Evolutionary conservation across 176 grass and related monocot species (phyloP).

Genomic region (Thinopyrum elongatum): DNA sequence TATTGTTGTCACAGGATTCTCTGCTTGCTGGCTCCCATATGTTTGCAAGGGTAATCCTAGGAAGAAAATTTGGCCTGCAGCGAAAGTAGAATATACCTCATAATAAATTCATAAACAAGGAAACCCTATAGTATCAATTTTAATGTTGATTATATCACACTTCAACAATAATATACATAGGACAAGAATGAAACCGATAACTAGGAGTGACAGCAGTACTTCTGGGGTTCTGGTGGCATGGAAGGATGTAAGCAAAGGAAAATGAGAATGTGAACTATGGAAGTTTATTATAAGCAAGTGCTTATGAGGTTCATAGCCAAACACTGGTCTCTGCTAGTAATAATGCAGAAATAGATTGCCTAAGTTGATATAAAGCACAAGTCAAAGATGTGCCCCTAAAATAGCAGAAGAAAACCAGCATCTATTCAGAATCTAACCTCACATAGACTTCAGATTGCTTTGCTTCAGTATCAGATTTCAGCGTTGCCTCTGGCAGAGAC

Average conservation of each 20-base stretch:
- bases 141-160: no score
- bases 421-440: constrained; percentile 47
- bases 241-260: not conserved
- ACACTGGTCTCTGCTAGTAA: not conserved
- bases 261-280: not conserved
- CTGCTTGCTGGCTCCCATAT: constrained; percentile 93
- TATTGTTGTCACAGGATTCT: constrained; percentile 68
- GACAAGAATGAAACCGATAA: not conserved
- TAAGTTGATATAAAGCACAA: not conserved
- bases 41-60: constrained; percentile 89
- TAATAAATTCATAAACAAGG: not conserved
- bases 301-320: not conserved
- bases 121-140: no score
- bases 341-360: not conserved
- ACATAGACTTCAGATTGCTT: constrained; percentile 56
- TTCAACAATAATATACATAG: no score
- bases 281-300: not conserved
- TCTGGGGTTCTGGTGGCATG: not conserved
- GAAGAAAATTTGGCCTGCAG: constrained; percentile 79
- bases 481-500: constrained; percentile 65
- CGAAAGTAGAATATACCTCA: not conserved
- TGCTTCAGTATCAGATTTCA: constrained; percentile 47
- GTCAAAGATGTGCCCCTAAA: not conserved
- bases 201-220: not conserved
- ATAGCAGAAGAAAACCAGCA: not conserved